A percentile compares a stretch with the other conserved stretches of the same genome.
Conservation (phyloP, 495 filamentous ascomycete species). For the Xylaria intraflava region DNA sequence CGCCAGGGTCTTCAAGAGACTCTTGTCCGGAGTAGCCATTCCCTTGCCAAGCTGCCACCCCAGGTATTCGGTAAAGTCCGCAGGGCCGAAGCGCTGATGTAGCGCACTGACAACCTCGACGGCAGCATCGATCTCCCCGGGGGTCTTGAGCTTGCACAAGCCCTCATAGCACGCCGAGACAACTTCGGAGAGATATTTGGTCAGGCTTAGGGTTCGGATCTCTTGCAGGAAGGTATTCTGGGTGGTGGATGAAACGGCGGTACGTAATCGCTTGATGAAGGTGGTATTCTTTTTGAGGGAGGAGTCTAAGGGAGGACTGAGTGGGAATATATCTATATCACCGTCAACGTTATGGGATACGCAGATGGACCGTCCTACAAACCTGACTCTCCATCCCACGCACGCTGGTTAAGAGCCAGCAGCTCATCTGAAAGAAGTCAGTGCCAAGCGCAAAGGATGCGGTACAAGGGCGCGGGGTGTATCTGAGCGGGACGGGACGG, state of each 20-base stretch:
- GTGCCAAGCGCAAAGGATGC: slow-evolving; percentile 5
- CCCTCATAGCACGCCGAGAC: slow-evolving; percentile 98
- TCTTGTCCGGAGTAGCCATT: slow-evolving; percentile 85
- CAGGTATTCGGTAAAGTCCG: slow-evolving; percentile 83
- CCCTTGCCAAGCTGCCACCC: slow-evolving; percentile 91
- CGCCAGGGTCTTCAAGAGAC: slow-evolving; percentile 67
- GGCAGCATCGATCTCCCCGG: slow-evolving; percentile 82
- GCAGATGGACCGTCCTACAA: slow-evolving; percentile 17
- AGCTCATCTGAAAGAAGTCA: slow-evolving; percentile 64
- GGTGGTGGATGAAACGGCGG: slow-evolving; percentile 72
- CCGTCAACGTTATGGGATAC: slow-evolving; percentile 18
- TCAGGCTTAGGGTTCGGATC: slow-evolving; percentile 83
- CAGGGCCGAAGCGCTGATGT: slow-evolving; percentile 90
- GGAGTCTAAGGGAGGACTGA: slow-evolving; percentile 80
- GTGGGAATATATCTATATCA: slow-evolving; percentile 66
- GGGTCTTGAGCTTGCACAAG: slow-evolving; percentile 81
- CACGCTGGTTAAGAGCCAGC: slow-evolving; percentile 75
- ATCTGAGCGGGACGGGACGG: neutral
- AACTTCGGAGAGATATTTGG: slow-evolving; percentile 96
- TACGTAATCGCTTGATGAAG: slow-evolving; percentile 94
- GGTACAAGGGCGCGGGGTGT: neutral
- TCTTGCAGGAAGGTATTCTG: slow-evolving; percentile 82
- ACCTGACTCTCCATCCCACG: slow-evolving; percentile 87
- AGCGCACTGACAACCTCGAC: slow-evolving; percentile 90
- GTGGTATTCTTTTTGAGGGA: slow-evolving; percentile 98